Conservation (phyloP, 352 stramenopile genomes). For the Pythium inflatum region DNA sequence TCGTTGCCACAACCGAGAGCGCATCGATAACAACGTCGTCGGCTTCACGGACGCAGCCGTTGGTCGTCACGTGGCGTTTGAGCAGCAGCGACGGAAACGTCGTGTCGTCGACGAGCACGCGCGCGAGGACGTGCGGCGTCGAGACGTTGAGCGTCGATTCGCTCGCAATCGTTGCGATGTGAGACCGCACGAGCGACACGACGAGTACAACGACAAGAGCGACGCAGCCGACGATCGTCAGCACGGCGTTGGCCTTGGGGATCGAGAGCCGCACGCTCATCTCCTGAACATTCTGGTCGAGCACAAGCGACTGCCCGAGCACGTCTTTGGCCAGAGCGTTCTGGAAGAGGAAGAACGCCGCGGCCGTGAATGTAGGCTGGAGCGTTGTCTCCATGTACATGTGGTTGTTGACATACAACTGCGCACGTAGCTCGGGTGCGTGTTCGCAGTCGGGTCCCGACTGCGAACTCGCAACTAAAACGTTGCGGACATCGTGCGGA, state of each 20-base stretch:
- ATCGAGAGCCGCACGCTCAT: not conserved
- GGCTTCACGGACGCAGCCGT: too few species aligned
- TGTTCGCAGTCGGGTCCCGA: not conserved
- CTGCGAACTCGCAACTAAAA: not conserved
- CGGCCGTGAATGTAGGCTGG: not conserved
- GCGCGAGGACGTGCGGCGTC: not conserved
- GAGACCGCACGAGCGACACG: not conserved
- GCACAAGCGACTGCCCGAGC: not conserved
- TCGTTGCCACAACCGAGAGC: too few species aligned
- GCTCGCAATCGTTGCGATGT: not conserved
- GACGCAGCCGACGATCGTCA: not conserved
- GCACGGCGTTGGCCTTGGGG: not conserved
- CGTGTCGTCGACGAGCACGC: not conserved
- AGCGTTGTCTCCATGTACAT: constrained; percentile 6
- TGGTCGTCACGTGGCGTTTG: too few species aligned
- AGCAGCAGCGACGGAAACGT: not conserved
- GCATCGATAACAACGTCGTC: too few species aligned
- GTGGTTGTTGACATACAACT: constrained; percentile 3
- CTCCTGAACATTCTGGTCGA: not conserved
- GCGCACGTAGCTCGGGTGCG: not conserved
- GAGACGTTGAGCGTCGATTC: not conserved
- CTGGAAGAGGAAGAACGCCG: constrained; percentile 5
- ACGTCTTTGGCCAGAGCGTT: not conserved
- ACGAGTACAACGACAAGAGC: not conserved
- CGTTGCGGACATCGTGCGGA: not conserved